Conservation (phyloP, 306 rosid genomes). For the Rosa chinensis region DNA sequence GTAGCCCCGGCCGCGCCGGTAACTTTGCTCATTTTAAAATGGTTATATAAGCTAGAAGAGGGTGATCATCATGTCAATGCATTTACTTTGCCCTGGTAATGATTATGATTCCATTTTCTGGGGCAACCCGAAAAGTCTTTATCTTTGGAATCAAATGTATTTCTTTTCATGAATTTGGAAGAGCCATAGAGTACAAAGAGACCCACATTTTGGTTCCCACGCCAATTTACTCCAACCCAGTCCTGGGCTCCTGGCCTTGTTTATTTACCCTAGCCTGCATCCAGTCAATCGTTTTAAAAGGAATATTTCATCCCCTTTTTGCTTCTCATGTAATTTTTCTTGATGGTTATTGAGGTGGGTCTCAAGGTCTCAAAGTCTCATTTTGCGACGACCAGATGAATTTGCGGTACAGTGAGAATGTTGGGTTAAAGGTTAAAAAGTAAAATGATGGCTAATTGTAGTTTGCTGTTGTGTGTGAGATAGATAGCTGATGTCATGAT, state of each 20-base stretch:
- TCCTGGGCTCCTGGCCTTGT: not conserved
- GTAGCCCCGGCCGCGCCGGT: not conserved
- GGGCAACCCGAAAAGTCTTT: slow-evolving; percentile 35
- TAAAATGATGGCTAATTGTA: not conserved
- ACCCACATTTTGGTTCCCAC: slow-evolving; percentile 34
- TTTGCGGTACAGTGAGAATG: slow-evolving; percentile 37
- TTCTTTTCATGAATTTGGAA: slow-evolving; percentile 11
- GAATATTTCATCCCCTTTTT: not conserved
- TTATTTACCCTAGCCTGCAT: not conserved
- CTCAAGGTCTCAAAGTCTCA: slow-evolving; percentile 8
- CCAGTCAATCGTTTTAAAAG: not conserved
- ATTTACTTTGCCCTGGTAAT: slow-evolving; percentile 17
- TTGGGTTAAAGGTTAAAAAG: slow-evolving; percentile 27
- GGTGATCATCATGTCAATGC: slow-evolving; percentile 20
- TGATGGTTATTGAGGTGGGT: slow-evolving; percentile 20
- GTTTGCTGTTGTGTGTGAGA: not conserved
- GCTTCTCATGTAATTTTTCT: not conserved
- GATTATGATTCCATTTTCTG: slow-evolving; percentile 42
- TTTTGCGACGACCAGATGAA: slow-evolving; percentile 15
- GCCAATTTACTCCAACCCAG: not conserved
- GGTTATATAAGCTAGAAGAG: not conserved
- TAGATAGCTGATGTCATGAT: not conserved
- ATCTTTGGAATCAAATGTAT: slow-evolving; percentile 21
- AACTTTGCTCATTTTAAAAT: slow-evolving; percentile 3
- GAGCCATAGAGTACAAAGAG: slow-evolving; percentile 6